Conservation (phyloP, 768 basidiomycete genomes). For the Agaricus blazei region DNA sequence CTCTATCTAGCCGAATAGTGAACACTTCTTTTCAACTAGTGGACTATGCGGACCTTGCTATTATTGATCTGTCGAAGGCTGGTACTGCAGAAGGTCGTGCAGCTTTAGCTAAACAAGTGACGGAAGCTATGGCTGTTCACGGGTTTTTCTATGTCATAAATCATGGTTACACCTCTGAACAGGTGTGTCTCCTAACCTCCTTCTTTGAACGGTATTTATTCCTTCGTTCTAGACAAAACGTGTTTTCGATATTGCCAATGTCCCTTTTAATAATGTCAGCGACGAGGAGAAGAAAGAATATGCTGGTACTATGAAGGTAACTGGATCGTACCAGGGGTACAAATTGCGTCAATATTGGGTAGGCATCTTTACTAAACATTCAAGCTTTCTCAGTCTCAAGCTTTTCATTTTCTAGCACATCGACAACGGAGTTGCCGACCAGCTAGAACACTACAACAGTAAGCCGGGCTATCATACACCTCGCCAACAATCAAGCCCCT, state of each 20-base stretch:
- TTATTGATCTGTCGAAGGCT: constrained; percentile 44
- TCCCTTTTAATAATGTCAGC: constrained; percentile 36
- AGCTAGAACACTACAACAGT: constrained; percentile 66
- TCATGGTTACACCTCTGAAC: constrained; percentile 35
- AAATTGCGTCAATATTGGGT: constrained; percentile 54
- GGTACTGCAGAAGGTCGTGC: constrained; percentile 31
- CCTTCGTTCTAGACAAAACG: constrained; percentile 29
- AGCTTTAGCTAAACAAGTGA: constrained; percentile 33
- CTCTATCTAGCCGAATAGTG: not conserved
- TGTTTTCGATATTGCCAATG: constrained; percentile 45
- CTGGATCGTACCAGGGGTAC: constrained; percentile 51
- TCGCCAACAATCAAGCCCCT: not conserved
- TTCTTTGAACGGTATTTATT: too few species aligned
- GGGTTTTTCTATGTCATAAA: constrained; percentile 48
- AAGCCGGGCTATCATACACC: constrained; percentile 12
- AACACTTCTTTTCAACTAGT: constrained; percentile 13
- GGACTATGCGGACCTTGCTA: constrained; percentile 43
- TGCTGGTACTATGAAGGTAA: constrained; percentile 30
- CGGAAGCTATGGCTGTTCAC: constrained; percentile 37
- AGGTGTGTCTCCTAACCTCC: constrained; percentile 21
- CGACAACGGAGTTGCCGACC: constrained; percentile 56
- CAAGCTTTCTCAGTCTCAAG: not conserved
- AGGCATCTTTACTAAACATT: constrained; percentile 2
- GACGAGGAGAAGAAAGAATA: constrained; percentile 40
- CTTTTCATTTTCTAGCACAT: constrained; percentile 37